Conservation (phyloP, 2,329 filamentous ascomycete genomes). For the Sordariomycetes sp. region DNA sequence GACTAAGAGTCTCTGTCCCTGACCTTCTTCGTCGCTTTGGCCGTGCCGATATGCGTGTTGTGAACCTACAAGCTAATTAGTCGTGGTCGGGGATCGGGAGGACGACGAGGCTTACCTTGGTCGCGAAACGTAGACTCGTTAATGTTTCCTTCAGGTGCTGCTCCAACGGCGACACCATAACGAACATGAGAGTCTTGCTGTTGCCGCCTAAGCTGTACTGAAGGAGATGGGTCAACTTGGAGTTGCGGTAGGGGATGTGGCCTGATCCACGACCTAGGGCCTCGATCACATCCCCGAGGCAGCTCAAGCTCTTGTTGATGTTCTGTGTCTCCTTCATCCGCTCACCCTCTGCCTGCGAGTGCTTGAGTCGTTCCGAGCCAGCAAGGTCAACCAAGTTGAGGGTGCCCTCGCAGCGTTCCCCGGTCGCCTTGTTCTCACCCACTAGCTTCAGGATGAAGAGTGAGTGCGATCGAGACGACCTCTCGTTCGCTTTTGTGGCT, state of each 20-base stretch:
- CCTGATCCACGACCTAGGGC: constrained; percentile 76
- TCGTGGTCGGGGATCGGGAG: neutral
- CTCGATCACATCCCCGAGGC: constrained; percentile 88
- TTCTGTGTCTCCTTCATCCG: constrained; percentile 89
- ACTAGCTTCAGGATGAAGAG: constrained; percentile 84
- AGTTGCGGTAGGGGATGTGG: constrained; percentile 92
- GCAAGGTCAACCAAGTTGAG: constrained; percentile 94
- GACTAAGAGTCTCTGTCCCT: constrained; percentile 27
- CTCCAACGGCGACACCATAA: constrained; percentile 92
- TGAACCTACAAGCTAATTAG: constrained; percentile 48
- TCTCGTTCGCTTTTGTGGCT: constrained; percentile 94
- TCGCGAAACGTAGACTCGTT: constrained; percentile 91
- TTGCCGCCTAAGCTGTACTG: constrained; percentile 94
- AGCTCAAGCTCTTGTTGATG: constrained; percentile 92
- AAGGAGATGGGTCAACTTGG: constrained; percentile 89
- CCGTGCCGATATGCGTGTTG: constrained; percentile 87
- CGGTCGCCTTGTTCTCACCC: constrained; percentile 64
- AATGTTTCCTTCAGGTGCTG: constrained; percentile 86
- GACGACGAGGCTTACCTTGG: constrained; percentile 55
- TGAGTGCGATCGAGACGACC: constrained; percentile 88
- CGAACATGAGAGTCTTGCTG: constrained; percentile 97
- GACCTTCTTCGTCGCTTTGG: constrained; percentile 63
- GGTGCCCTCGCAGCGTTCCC: constrained; percentile 82
- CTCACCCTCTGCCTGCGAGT: constrained; percentile 78
- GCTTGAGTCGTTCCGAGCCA: constrained; percentile 82